phyloP scores from a whole-genome alignment of 73 alveolate genomes.

The Blepharisma stoltei region DNA sequence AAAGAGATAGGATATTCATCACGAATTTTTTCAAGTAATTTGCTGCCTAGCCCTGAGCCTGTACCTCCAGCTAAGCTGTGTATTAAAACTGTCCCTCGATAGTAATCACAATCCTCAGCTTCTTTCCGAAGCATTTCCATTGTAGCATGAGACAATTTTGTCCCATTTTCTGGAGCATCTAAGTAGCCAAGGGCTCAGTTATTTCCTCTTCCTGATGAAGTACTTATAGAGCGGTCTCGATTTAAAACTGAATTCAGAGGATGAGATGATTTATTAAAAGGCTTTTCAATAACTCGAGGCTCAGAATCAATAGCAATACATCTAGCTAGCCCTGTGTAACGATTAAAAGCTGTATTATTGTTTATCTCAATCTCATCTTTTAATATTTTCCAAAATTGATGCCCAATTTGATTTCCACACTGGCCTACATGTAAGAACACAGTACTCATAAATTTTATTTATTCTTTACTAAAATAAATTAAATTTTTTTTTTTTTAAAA shows the following conservation, averaged over 20 bases:
- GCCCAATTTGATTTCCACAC: conserved; percentile 58
- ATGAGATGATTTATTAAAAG: conserved; percentile 40
- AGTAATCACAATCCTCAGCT: conserved; percentile 93
- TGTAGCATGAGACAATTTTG: conserved; percentile 44
- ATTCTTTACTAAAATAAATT: too few relatives aligned
- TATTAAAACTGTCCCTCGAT: conserved; percentile 70
- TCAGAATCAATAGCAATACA: conserved; percentile 52
- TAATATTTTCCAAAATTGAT: conserved; percentile 37
- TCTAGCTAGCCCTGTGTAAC: conserved; percentile 37
- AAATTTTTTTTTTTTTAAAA: too few relatives aligned
- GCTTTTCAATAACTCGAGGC: conserved; percentile 49
- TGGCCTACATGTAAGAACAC: conserved; percentile 35
- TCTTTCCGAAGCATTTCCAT: conserved; percentile 86
- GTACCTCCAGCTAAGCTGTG: conserved; percentile 98
- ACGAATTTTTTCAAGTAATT: conserved; percentile 82
- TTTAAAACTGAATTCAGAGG: conserved; percentile 41
- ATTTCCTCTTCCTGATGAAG: conserved; percentile 89
- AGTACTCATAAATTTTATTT: not conserved
- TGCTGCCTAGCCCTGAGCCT: conserved; percentile 98
- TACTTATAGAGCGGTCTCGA: conserved; percentile 48
- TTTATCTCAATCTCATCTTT: conserved; percentile 38
- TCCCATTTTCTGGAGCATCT: conserved; percentile 33
- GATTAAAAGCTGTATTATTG: conserved; percentile 34
- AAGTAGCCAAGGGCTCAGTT: conserved; percentile 98
- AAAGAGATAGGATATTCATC: conserved; percentile 89